phyloP scores from a whole-genome alignment of 768 basidiomycete genomes.

The Auricularia sp. region DNA sequence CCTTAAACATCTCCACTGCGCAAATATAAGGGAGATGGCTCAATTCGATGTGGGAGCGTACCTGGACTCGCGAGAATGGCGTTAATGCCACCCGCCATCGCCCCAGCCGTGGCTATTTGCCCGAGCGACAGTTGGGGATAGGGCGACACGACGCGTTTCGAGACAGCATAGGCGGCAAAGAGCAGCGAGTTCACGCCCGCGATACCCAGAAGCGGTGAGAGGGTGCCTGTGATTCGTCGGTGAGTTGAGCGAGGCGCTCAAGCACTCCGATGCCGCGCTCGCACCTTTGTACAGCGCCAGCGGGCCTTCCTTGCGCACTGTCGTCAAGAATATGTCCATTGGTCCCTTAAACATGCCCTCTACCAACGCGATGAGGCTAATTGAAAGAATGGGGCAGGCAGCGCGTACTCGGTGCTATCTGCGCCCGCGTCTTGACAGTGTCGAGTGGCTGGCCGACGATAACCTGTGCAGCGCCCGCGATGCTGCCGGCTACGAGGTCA shows the following conservation, averaged over 20 bases:
- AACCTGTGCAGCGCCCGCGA: conserved; percentile 91
- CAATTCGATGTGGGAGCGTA: conserved; percentile 17
- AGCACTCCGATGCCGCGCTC: conserved; percentile 2
- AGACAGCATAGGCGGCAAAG: conserved; percentile 82
- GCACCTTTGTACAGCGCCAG: conserved; percentile 91
- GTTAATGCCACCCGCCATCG: conserved; percentile 87
- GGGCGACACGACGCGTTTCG: conserved; percentile 76
- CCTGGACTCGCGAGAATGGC: conserved; percentile 87
- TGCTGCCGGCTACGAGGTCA: conserved; percentile 78
- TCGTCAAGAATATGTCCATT: conserved; percentile 79
- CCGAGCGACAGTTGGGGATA: conserved; percentile 73
- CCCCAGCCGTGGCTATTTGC: conserved; percentile 76
- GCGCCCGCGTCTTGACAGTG: conserved; percentile 81
- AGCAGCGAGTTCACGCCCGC: conserved; percentile 94
- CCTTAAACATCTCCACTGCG: conserved; percentile 95
- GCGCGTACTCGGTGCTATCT: conserved; percentile 65
- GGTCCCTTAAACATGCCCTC: conserved; percentile 93
- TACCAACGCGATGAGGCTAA: conserved; percentile 18
- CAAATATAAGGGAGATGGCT: neutral
- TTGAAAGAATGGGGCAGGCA: neutral
- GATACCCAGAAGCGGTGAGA: conserved; percentile 82
- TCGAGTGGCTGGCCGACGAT: conserved; percentile 89
- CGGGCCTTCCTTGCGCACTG: conserved; percentile 77
- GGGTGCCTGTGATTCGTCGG: conserved; percentile 51
- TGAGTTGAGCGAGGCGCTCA: neutral